phyloP scores from a whole-genome alignment of 768 basidiomycete genomes.

The Boletus rex-veris region DNA sequence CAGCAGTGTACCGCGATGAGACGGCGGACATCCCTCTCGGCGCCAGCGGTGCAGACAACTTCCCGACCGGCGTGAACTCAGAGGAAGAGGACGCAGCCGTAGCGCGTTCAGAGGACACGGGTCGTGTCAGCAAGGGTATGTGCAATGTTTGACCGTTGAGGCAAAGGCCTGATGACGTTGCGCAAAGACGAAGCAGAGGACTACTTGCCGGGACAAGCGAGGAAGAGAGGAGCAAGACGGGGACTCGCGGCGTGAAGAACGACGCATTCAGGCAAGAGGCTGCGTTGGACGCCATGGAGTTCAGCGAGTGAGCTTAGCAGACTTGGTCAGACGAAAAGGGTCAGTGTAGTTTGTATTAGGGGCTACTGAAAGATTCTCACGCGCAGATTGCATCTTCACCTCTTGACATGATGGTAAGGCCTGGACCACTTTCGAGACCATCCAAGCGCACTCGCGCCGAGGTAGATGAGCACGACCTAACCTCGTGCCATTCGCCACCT shows the following conservation, averaged over 20 bases:
- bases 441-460: conserved; percentile 15
- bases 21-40: not conserved
- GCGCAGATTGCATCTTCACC: no score
- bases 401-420: conserved; percentile 6
- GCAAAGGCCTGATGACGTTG: not conserved
- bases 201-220: conserved; percentile 8
- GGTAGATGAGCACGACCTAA: not conserved
- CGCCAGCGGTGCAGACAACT: not conserved
- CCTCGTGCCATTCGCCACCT: not conserved
- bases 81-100: not conserved
- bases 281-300: conserved; percentile 13
- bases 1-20: not conserved
- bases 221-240: conserved; percentile 15
- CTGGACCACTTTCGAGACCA: not conserved
- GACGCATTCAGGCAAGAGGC: conserved; percentile 26
- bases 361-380: not conserved
- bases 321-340: no score
- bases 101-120: not conserved
- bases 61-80: not conserved
- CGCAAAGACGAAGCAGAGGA: conserved; percentile 20
- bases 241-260: conserved; percentile 23
- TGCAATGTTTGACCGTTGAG: not conserved
- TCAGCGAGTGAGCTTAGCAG: not conserved
- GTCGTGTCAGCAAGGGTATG: not conserved
- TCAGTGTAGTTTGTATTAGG: not conserved